These are phyloP conservation scores for Moringa oleifera DNA, from an alignment of 345 rosid genomes.

Conservation along the genomic window DNA sequence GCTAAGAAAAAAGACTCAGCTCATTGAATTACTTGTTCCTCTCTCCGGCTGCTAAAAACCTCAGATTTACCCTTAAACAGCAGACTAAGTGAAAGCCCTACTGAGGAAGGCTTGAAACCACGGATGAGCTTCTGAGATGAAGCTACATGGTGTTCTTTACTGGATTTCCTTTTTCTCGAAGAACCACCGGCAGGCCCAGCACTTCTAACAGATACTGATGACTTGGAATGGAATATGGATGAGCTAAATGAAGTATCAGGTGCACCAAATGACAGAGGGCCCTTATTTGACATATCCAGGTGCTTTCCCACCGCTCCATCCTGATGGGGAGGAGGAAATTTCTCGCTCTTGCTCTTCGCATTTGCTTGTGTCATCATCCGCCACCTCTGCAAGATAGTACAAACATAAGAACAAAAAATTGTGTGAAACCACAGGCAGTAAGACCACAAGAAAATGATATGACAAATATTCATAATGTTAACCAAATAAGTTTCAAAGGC, in stretches of 20 bases:
- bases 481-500: not conserved
- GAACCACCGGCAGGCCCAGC: conserved; percentile 26
- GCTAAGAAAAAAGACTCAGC: not conserved
- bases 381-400: conserved; percentile 38
- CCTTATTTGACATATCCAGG: conserved; percentile 32
- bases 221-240: conserved; percentile 28
- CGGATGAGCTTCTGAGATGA: conserved; percentile 45
- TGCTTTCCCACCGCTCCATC: conserved; percentile 80
- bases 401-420: conserved; percentile 14
- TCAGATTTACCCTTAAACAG: conserved; percentile 56
- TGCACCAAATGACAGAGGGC: conserved; percentile 34
- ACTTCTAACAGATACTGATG: conserved; percentile 33
- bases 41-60: conserved; percentile 43
- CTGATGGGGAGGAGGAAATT: conserved; percentile 93
- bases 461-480: not conserved
- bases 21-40: conserved; percentile 4
- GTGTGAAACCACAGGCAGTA: no score
- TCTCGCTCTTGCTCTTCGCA: conserved; percentile 87
- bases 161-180: conserved; percentile 37
- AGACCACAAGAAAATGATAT: not conserved
- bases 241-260: conserved; percentile 37
- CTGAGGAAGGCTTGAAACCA: conserved; percentile 47
- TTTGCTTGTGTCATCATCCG: conserved; percentile 44
- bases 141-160: conserved; percentile 35
- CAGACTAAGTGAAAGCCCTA: conserved; percentile 48